Evolutionary conservation across 345 rosid genomes (phyloP), one percentile per base, ranked within the genome.

Genomic region (Clarkia xantiana): DNA sequence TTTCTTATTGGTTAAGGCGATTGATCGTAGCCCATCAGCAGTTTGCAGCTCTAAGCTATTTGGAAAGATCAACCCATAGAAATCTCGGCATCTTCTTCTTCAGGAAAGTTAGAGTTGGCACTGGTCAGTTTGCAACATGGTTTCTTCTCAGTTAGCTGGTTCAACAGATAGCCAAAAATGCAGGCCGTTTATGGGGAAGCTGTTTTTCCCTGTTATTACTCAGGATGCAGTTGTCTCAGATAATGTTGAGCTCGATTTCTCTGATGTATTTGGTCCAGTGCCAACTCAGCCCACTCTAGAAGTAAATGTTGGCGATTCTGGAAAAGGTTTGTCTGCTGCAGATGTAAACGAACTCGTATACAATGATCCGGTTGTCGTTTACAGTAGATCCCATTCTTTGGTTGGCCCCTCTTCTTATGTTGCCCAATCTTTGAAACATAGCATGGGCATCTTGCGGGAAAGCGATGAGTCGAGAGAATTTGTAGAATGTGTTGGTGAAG

Each of bases 351-450:
- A 69, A 62, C 73, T 74, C 44, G 52, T 63, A 52, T 90, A 68
- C 58, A 78, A 81, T 36, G 83, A 73, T 58, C 94, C 96, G 18
- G 74, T 67, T 61, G 81, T 79, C 62, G 71, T 91, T 57, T 55
- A 73, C 62, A 83, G 56, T 62, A 78, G 86, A 12, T 91, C 98
- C 4, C 98, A 81, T 76, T 86, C 96, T 42, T 61, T 91, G 66
- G 83, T 86, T 53, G 98, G 96, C 17, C 94, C 98, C 11, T 82
- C 91, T 62, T 69, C 90, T 0, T 61, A 58, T 53, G 72, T 74
- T 13, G 64, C 78, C 57, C 81, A 73, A 52, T 79, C 86, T 18
- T 53, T 66, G 66, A 83, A 79, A 70, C 64, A 81, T 29, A 83
- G 67, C 71, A 84, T 71, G 68, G 85, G 80, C 52, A 66, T 71